Evolutionary conservation across 2,329 filamentous ascomycete species (phyloP), one percentile per base, ranked within the genome.

Genomic region (Sporothrix sp.): DNA sequence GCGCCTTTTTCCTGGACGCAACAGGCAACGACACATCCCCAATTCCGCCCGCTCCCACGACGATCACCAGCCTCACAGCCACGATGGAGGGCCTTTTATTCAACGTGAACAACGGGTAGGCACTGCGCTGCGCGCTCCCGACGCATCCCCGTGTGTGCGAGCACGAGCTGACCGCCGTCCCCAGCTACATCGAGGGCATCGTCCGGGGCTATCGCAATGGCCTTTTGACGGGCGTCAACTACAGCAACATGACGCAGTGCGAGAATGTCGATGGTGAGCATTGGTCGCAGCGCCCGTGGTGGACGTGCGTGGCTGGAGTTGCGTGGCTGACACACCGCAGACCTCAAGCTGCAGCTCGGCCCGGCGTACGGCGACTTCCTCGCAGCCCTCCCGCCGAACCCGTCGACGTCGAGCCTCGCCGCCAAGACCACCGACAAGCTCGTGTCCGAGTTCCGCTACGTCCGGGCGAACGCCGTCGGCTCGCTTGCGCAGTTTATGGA

Each of bases 281-380:
- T n/a, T n/a, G n/a, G n/a, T n/a, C n/a, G n/a, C n/a, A n/a, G n/a
- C n/a, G n/a, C n/a, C n/a, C n/a, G n/a, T n/a, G n/a, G n/a, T n/a
- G n/a, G n/a, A n/a, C n/a, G n/a, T n/a, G n/a, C n/a, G n/a, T n/a
- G n/a, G n/a, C n/a, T n/a, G n/a, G n/a, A n/a, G n/a, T n/a, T n/a
- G n/a, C n/a, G n/a, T n/a, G n/a, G n/a, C n/a, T n/a, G n/a, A n/a
- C 25, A 28, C 10, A 52, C 25, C 7, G 7, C 38, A 97, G 93
- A 98, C 74, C 82, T 98, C 58, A 98, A 97, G 74, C 84, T 97
- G 52, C 93, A 98, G 71, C 88, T 98, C 37, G 89, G 87, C 51
- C 93, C 93, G 56, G 85, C 93, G 47, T 98, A 98, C 63, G 93
- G 94, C 70, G 93, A 98, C 71, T 95, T 95, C 70, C 87, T 98